Conservation (phyloP, 2,329 filamentous ascomycete genomes). For the Fusarium euwallaceae region DNA sequence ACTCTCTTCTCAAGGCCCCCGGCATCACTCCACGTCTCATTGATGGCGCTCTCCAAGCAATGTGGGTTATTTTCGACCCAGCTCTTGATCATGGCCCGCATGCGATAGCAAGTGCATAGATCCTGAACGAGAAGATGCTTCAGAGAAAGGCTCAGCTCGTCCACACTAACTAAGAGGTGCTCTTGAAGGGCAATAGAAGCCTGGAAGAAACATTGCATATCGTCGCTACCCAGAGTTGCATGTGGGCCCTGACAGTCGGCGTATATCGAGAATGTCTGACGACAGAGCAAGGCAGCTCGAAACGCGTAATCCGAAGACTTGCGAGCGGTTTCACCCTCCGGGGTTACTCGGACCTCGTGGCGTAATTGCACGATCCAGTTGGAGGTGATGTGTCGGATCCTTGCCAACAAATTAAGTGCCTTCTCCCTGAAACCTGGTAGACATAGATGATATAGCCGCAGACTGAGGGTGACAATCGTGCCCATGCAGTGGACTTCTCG, state of each 20-base stretch:
- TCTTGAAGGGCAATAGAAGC: slow-evolving; percentile 47
- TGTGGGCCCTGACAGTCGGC: background rate
- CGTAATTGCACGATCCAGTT: slow-evolving; percentile 65
- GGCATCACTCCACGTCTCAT: slow-evolving; percentile 30
- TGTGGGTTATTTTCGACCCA: slow-evolving; percentile 34
- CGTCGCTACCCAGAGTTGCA: background rate
- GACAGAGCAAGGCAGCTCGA: slow-evolving; percentile 69
- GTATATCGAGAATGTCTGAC: slow-evolving; percentile 51
- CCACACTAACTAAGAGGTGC: slow-evolving; percentile 37
- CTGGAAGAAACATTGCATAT: slow-evolving; percentile 37
- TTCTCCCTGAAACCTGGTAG: slow-evolving; percentile 13
- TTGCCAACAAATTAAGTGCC: slow-evolving; percentile 53
- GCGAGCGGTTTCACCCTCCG: slow-evolving; percentile 53
- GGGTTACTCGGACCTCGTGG: slow-evolving; percentile 56
- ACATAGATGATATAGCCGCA: slow-evolving; percentile 53
- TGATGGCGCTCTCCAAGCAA: slow-evolving; percentile 41
- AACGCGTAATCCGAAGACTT: slow-evolving; percentile 58
- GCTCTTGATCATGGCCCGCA: slow-evolving; percentile 8
- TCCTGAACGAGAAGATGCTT: slow-evolving; percentile 37
- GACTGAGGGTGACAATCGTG: slow-evolving; percentile 63
- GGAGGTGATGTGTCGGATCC: slow-evolving; percentile 58
- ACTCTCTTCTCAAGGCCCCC: background rate
- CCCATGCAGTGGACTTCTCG: slow-evolving; percentile 71
- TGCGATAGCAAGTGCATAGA: slow-evolving; percentile 22
- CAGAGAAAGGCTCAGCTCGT: slow-evolving; percentile 11